A percentile compares a stretch with the other conserved stretches of the same genome.
These are phyloP conservation scores for Hevea brasiliensis DNA, from an alignment of 345 rosid species.

Conservation along the genomic window DNA sequence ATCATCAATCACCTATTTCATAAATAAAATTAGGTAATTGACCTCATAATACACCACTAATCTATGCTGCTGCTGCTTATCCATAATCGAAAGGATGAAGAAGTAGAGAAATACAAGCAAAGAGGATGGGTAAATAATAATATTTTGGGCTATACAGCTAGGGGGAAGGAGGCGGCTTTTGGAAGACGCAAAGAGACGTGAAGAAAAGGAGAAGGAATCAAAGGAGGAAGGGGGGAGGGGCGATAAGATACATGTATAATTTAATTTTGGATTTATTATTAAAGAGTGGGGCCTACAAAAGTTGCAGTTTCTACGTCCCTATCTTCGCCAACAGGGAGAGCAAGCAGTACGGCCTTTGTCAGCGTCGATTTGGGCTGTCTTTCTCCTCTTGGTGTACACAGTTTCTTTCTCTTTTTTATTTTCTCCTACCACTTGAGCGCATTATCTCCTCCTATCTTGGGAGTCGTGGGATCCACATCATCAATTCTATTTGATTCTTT, in stretches of 20 bases:
- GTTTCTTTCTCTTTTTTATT: background rate
- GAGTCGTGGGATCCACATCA: slow-evolving; percentile 40
- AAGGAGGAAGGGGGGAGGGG: background rate
- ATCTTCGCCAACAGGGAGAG: background rate
- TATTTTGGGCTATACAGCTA: slow-evolving; percentile 15
- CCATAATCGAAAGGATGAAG: background rate
- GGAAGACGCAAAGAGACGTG: slow-evolving; percentile 51
- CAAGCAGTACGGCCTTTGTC: slow-evolving; percentile 33
- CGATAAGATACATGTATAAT: too few species aligned
- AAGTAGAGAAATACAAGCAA: too few species aligned
- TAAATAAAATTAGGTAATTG: too few species aligned
- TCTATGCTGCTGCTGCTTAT: too few species aligned
- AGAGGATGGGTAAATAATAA: too few species aligned
- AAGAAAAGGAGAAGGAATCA: slow-evolving; percentile 9
- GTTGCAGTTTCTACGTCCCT: slow-evolving; percentile 25
- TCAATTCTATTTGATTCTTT: background rate
- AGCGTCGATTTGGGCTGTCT: slow-evolving; percentile 27
- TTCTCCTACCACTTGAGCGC: slow-evolving; percentile 6
- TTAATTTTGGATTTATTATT: background rate
- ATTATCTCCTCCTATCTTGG: slow-evolving; percentile 37
- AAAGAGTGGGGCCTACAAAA: background rate
- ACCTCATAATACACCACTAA: too few species aligned
- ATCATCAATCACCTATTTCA: too few species aligned
- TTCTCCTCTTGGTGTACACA: too few species aligned
- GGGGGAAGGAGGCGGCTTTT: slow-evolving; percentile 50